Percentiles rank a stretch among this genome's conserved stretches.
These are phyloP conservation scores for Steccherinum ochraceum DNA, from an alignment of 768 basidiomycete species.

Conservation along the genomic window DNA sequence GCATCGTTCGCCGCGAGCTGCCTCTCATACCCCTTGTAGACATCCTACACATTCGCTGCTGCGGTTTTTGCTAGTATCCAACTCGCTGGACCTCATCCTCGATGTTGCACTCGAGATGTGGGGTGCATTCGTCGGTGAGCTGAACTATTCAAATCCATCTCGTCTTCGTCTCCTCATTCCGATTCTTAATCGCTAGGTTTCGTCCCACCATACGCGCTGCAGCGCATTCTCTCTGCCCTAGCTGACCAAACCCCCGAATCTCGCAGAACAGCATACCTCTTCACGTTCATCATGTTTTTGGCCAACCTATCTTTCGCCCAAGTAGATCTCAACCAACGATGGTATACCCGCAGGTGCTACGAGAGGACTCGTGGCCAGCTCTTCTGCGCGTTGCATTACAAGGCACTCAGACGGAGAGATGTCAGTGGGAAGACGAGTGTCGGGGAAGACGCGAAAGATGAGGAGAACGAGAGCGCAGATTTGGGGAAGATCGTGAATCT, in stretches of 20 bases:
- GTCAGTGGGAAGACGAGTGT: conserved; percentile 40
- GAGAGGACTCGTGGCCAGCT: conserved; percentile 68
- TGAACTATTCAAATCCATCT: no score
- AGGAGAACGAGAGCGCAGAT: conserved; percentile 40
- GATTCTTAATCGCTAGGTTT: conserved; percentile 40
- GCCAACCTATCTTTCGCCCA: conserved; percentile 65
- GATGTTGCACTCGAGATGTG: conserved; percentile 54
- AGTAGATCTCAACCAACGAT: conserved; percentile 54
- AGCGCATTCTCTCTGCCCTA: conserved; percentile 51
- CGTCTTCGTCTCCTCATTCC: conserved; percentile 2
- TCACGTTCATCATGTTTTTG: conserved; percentile 53
- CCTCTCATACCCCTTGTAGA: conserved; percentile 23
- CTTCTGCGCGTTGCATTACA: conserved; percentile 65
- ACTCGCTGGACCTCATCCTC: conserved; percentile 62
- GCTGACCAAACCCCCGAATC: conserved; percentile 33
- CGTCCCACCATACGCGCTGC: conserved; percentile 58
- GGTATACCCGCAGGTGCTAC: conserved; percentile 65
- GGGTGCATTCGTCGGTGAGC: conserved; percentile 47
- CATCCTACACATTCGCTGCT: conserved; percentile 52
- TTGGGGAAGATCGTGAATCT: conserved; percentile 70
- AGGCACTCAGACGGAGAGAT: conserved; percentile 56
- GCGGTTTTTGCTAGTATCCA: conserved; percentile 57
- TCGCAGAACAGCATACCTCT: conserved; percentile 45
- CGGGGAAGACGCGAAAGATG: conserved; percentile 23
- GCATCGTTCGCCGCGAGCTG: neutral